A percentile compares a stretch with the other conserved stretches of the same genome.
phyloP scores from a whole-genome alignment of 345 rosid species.

The Pistacia integerrima region DNA sequence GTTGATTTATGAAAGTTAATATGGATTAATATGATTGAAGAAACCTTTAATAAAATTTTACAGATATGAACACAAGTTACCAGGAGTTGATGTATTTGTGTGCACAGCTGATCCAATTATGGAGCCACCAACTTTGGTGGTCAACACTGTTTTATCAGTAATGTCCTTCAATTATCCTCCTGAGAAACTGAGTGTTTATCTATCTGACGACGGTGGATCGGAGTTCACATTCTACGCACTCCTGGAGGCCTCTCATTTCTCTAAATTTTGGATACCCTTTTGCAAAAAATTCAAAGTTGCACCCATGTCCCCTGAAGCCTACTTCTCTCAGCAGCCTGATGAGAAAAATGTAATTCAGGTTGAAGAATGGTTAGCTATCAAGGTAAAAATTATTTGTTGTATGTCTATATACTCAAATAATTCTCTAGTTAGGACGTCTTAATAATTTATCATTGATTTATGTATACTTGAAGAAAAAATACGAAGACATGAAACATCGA shows the following conservation, averaged over 20 bases:
- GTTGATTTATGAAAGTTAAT: too few relatives aligned
- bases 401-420: too few relatives aligned
- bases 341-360: background rate
- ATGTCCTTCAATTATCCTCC: conserved; percentile 41
- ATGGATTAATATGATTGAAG: too few relatives aligned
- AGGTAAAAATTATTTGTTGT: conserved; percentile 10
- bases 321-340: conserved; percentile 14
- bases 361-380: conserved; percentile 15
- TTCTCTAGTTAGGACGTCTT: too few relatives aligned
- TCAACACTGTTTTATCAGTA: conserved; percentile 39
- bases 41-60: too few relatives aligned
- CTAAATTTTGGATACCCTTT: conserved; percentile 43
- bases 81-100: conserved; percentile 37
- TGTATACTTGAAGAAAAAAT: conserved; percentile 12
- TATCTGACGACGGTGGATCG: conserved; percentile 50
- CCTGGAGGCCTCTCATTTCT: conserved; percentile 38
- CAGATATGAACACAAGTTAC: conserved; percentile 35
- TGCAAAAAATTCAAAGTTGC: conserved; percentile 27
- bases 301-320: conserved; percentile 37
- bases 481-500: conserved; percentile 26
- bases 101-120: conserved; percentile 47
- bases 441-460: background rate
- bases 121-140: conserved; percentile 48
- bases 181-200: conserved; percentile 36
- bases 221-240: conserved; percentile 41